These are phyloP conservation scores for Myxozyma neglecta DNA, from an alignment of 805 yeast species.

Conservation along the genomic window DNA sequence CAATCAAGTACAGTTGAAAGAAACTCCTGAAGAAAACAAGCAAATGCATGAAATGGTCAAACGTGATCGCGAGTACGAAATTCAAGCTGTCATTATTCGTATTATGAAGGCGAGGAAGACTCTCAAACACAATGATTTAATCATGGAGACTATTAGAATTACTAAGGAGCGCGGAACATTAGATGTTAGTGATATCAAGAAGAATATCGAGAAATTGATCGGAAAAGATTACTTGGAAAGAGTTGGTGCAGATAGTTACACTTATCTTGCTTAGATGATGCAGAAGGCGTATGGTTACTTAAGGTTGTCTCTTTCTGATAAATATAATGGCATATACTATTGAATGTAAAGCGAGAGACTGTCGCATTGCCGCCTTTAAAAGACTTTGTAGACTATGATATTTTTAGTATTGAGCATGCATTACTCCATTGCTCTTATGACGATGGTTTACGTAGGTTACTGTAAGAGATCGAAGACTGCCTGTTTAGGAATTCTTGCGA, in stretches of 20 bases:
- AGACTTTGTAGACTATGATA: too few relatives aligned
- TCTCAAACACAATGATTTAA: constrained; percentile 36
- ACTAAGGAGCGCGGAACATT: constrained; percentile 38
- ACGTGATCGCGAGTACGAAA: constrained; percentile 39
- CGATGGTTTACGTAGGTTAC: too few relatives aligned
- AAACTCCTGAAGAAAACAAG: constrained; percentile 33
- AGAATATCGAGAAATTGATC: constrained; percentile 37
- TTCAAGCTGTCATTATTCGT: constrained; percentile 40
- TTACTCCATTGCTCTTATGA: too few relatives aligned
- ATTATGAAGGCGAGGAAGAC: constrained; percentile 38
- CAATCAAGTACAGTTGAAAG: constrained; percentile 34
- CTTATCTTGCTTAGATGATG: neutral
- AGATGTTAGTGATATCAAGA: constrained; percentile 37
- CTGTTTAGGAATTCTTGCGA: too few relatives aligned
- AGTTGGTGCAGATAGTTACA: constrained; percentile 15
- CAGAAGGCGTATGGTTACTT: too few relatives aligned
- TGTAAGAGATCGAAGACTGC: too few relatives aligned
- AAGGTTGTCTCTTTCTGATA: too few relatives aligned
- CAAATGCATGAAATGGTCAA: constrained; percentile 33
- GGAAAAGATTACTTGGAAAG: constrained; percentile 37
- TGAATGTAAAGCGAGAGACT: too few relatives aligned
- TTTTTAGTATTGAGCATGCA: too few relatives aligned
- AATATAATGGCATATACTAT: too few relatives aligned
- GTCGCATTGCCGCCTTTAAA: too few relatives aligned
- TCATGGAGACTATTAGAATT: constrained; percentile 35